Percentiles rank a stretch among this genome's conserved stretches.
Evolutionary conservation across 2,329 filamentous ascomycete genomes (phyloP).

Genomic region (Nannizziopsis barbatae): DNA sequence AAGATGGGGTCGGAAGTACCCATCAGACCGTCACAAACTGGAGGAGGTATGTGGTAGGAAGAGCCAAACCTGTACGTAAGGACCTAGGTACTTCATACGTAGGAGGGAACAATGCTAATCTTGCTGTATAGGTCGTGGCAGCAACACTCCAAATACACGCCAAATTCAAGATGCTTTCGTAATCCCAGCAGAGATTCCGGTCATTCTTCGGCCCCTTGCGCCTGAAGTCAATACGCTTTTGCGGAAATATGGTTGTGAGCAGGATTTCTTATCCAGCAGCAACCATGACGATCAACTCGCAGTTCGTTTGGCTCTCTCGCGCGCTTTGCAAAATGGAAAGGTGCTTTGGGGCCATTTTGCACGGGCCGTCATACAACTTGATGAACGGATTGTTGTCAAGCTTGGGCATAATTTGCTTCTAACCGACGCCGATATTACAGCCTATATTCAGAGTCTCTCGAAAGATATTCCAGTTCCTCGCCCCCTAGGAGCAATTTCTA

Average conservation of each 20-base stretch:
- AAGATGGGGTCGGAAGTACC: constrained; percentile 8
- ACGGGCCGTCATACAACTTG: constrained; percentile 10
- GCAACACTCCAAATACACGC: constrained; percentile 1
- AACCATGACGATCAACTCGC: too few relatives aligned
- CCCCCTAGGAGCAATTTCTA: constrained; percentile 4
- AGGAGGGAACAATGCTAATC: not conserved
- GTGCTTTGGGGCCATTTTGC: constrained; percentile 10
- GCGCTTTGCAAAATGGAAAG: constrained; percentile 6
- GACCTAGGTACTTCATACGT: too few relatives aligned
- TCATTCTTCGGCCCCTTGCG: constrained; percentile 11
- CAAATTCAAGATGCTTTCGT: not conserved
- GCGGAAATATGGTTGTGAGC: constrained; percentile 3
- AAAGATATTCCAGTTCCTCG: constrained; percentile 3
- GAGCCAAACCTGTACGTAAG: constrained; percentile 13
- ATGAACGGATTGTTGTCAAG: constrained; percentile 12
- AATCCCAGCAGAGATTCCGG: constrained; percentile 1
- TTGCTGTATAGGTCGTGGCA: constrained; percentile 2
- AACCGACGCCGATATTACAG: constrained; percentile 7
- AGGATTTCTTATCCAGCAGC: not conserved
- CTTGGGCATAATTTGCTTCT: constrained; percentile 2
- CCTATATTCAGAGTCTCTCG: constrained; percentile 4
- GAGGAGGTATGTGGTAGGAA: constrained; percentile 7
- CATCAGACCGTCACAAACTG: constrained; percentile 2
- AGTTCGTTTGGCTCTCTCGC: constrained; percentile 4
- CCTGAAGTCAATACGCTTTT: constrained; percentile 13